A percentile compares a stretch with the other conserved stretches of the same genome.
phyloP scores from a whole-genome alignment of 345 rosid genomes.

The Dipteronia dyeriana region DNA sequence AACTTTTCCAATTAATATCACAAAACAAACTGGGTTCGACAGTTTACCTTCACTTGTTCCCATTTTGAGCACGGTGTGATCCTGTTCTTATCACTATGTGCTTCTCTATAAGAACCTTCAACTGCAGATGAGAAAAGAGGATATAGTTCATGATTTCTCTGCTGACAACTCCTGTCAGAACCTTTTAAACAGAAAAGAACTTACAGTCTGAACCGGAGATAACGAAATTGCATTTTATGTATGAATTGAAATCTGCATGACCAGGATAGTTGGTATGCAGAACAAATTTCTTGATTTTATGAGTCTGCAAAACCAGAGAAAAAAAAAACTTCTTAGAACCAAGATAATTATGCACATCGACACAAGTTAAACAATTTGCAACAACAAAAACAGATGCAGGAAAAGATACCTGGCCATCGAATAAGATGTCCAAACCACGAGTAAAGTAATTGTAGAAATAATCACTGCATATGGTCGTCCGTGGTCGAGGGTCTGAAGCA shows the following conservation, averaged over 20 bases:
- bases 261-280: constrained; percentile 97
- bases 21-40: not conserved
- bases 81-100: constrained; percentile 50
- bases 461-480: constrained; percentile 87
- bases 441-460: constrained; percentile 94
- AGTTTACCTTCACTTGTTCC: constrained; percentile 93
- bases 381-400: constrained; percentile 2
- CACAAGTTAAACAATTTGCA: not conserved
- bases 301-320: constrained; percentile 59
- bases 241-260: constrained; percentile 96
- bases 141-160: constrained; percentile 13
- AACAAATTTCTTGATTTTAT: constrained; percentile 90
- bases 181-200: constrained; percentile 15
- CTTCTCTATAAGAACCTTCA: constrained; percentile 48
- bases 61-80: constrained; percentile 86
- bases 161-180: not conserved
- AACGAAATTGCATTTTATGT: constrained; percentile 89
- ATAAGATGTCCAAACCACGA: constrained; percentile 93
- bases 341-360: constrained; percentile 7
- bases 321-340: constrained; percentile 13
- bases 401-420: constrained; percentile 85
- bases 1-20: constrained; percentile 3
- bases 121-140: constrained; percentile 35
- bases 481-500: constrained; percentile 80
- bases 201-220: constrained; percentile 53